Conservation (phyloP, 2,329 filamentous ascomycete genomes). For the Cadophora malorum region DNA sequence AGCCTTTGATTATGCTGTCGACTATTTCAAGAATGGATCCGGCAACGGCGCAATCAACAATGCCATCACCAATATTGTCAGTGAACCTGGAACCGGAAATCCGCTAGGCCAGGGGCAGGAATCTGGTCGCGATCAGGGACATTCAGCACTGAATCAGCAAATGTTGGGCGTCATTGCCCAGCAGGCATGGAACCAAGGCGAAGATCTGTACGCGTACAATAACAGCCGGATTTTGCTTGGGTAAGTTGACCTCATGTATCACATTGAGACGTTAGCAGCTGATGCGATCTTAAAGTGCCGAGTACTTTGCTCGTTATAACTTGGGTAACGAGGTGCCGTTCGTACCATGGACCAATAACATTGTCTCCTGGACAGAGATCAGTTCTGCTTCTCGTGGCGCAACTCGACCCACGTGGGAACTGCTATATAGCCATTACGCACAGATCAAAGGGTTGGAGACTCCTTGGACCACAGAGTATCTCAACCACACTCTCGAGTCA, state of each 20-base stretch:
- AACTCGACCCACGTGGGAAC: constrained; percentile 49
- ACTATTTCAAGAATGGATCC: constrained; percentile 24
- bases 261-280: too few species aligned
- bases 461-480: constrained; percentile 24
- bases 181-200: constrained; percentile 51
- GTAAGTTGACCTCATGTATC: constrained; percentile 22
- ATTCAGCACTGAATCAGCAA: constrained; percentile 49
- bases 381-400: constrained; percentile 41
- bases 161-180: constrained; percentile 51
- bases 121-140: constrained; percentile 53
- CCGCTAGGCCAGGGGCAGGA: constrained; percentile 50
- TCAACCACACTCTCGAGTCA: constrained; percentile 13
- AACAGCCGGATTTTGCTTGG: constrained; percentile 48
- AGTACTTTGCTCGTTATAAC: constrained; percentile 52
- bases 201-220: constrained; percentile 45
- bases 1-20: constrained; percentile 44
- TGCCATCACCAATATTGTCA: constrained; percentile 39
- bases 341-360: constrained; percentile 17
- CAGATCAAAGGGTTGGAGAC: constrained; percentile 43
- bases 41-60: constrained; percentile 27
- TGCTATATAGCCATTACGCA: constrained; percentile 50
- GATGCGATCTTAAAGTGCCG: constrained; percentile 27
- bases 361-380: constrained; percentile 6
- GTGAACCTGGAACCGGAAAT: constrained; percentile 16
- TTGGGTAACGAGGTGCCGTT: constrained; percentile 51